phyloP scores from a whole-genome alignment of 2,329 filamentous ascomycete genomes.

The Colletotrichum abscissum region DNA sequence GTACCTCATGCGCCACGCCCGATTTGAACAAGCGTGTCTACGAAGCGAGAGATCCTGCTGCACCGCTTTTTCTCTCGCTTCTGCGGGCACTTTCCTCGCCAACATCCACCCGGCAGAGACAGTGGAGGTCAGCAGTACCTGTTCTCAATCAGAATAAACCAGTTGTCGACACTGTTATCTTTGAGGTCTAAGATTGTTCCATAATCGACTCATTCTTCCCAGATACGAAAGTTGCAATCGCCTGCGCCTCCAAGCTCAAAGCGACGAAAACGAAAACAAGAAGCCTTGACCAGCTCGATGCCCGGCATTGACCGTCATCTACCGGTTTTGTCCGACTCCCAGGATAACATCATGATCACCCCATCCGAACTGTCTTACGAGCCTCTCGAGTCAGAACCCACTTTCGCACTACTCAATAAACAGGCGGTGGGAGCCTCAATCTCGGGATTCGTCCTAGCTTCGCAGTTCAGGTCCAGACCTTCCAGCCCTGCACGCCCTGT shows the following conservation, averaged over 20 bases:
- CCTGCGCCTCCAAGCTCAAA: no score
- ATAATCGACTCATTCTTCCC: background rate
- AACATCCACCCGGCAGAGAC: background rate
- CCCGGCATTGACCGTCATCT: background rate
- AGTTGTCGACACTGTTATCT: background rate
- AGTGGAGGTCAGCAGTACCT: background rate
- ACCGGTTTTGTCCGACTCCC: constrained; percentile 21
- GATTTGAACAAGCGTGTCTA: background rate
- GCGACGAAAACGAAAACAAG: background rate
- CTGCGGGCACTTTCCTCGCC: background rate
- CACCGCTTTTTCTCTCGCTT: background rate
- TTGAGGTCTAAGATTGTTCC: background rate
- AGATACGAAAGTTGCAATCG: no score
- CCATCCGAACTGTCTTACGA: constrained; percentile 28
- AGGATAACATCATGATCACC: constrained; percentile 32
- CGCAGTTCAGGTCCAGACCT: background rate
- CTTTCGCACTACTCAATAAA: constrained; percentile 2
- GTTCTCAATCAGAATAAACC: no score
- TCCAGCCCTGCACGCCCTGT: background rate
- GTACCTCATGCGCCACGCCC: background rate
- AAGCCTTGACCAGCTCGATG: background rate
- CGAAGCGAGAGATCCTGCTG: background rate
- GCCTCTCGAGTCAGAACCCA: constrained; percentile 31
- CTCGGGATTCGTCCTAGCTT: constrained; percentile 22
- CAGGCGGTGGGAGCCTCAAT: constrained; percentile 24